Conservation (phyloP, 2,329 filamentous ascomycete genomes). For the Aspergillus udagawae region DNA sequence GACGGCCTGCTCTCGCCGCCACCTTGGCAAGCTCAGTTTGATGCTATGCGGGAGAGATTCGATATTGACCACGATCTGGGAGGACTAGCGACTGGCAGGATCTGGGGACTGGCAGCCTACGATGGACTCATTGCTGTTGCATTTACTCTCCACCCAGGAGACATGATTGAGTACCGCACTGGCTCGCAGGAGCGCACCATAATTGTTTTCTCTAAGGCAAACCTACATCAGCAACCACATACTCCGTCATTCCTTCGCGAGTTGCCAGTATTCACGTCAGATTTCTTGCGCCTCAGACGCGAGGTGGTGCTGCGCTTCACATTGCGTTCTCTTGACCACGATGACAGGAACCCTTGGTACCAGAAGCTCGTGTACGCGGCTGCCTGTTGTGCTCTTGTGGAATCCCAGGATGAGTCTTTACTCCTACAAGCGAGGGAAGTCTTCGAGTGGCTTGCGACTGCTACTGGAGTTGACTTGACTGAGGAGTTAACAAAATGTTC, state of each 20-base stretch:
- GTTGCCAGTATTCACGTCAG: slow-evolving; percentile 12
- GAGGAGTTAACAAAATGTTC: slow-evolving; percentile 30
- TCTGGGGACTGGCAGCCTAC: slow-evolving; percentile 52
- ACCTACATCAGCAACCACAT: slow-evolving; percentile 9
- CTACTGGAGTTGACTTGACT: slow-evolving; percentile 26
- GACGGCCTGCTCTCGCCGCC: slow-evolving; percentile 6
- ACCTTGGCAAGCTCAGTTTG: slow-evolving; percentile 29
- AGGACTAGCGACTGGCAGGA: slow-evolving; percentile 46
- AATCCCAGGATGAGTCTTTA: slow-evolving; percentile 20
- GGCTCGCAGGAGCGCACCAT: slow-evolving; percentile 42
- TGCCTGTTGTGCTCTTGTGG: slow-evolving; percentile 32
- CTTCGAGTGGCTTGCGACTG: slow-evolving; percentile 24
- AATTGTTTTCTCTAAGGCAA: slow-evolving; percentile 33
- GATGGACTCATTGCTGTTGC: slow-evolving; percentile 48
- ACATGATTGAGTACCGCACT: slow-evolving; percentile 55
- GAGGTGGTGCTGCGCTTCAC: slow-evolving; percentile 23
- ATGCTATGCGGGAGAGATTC: slow-evolving; percentile 40
- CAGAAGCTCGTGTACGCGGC: slow-evolving; percentile 35
- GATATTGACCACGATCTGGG: slow-evolving; percentile 49
- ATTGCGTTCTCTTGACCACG: slow-evolving; percentile 21
- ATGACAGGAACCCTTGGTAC: slow-evolving; percentile 16
- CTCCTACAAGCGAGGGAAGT: slow-evolving; percentile 21
- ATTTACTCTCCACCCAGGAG: slow-evolving; percentile 52
- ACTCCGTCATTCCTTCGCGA: slow-evolving; percentile 1
- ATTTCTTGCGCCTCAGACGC: slow-evolving; percentile 14